A percentile compares a stretch with the other conserved stretches of the same genome.
Evolutionary conservation across 2,329 filamentous ascomycete genomes (phyloP).

Genomic region (Clarireedia monteithiana): DNA sequence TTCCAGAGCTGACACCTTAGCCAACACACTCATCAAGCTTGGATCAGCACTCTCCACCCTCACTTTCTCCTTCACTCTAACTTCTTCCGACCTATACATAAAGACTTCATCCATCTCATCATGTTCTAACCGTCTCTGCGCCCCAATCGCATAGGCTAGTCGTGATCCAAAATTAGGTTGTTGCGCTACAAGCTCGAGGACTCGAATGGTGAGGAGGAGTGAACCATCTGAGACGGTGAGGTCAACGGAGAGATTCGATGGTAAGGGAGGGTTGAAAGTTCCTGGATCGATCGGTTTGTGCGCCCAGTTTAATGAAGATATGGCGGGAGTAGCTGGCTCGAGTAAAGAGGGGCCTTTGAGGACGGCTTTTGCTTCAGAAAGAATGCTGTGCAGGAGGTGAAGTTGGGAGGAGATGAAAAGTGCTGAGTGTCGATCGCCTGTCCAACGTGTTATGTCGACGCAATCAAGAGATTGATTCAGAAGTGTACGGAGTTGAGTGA

Average conservation of each 20-base stretch:
- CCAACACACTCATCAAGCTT: slow-evolving; percentile 71
- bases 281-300: slow-evolving; percentile 28
- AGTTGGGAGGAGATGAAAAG: slow-evolving; percentile 48
- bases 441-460: slow-evolving; percentile 68
- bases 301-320: slow-evolving; percentile 14
- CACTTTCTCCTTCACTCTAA: slow-evolving; percentile 84
- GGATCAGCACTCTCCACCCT: slow-evolving; percentile 78
- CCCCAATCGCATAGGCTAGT: slow-evolving; percentile 63
- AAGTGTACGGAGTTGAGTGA: slow-evolving; percentile 64
- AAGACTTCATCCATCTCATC: slow-evolving; percentile 78
- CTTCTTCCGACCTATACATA: slow-evolving; percentile 55
- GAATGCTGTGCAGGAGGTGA: slow-evolving; percentile 45
- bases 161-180: slow-evolving; percentile 56
- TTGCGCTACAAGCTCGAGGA: slow-evolving; percentile 57
- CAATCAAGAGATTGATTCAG: slow-evolving; percentile 80
- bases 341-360: slow-evolving; percentile 45
- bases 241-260: slow-evolving; percentile 65
- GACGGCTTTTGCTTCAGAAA: slow-evolving; percentile 43
- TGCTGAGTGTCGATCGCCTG: slow-evolving; percentile 51
- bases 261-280: slow-evolving; percentile 55
- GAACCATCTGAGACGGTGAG: slow-evolving; percentile 62
- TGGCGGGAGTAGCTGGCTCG: slow-evolving; percentile 19
- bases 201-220: slow-evolving; percentile 61
- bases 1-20: slow-evolving; percentile 73
- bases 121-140: slow-evolving; percentile 56